Evolutionary conservation across 1,139 yeast genomes (phyloP).

Genomic region (Sugiyamaella xylanicola): DNA sequence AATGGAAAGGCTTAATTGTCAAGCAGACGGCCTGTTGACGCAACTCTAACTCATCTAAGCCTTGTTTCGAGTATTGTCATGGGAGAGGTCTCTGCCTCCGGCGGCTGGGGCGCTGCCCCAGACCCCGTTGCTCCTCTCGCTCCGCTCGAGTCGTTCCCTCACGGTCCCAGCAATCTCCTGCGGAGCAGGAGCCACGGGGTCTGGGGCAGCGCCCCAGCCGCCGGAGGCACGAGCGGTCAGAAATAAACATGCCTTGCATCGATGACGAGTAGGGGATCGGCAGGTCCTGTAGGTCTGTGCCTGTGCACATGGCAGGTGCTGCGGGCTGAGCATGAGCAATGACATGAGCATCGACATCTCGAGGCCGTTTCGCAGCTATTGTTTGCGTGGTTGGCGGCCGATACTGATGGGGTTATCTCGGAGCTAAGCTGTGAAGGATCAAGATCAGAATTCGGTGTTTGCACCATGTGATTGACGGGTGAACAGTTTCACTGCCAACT

Average conservation of each 20-base stretch:
- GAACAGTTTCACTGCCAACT: too few relatives aligned
- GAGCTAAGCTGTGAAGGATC: too few relatives aligned
- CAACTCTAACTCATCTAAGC: background rate
- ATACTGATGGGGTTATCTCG: too few relatives aligned
- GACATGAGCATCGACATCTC: too few relatives aligned
- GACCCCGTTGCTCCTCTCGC: background rate
- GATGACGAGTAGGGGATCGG: background rate
- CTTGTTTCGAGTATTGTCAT: background rate
- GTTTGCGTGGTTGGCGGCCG: too few relatives aligned
- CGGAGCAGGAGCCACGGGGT: background rate
- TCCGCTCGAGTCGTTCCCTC: background rate
- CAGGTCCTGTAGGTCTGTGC: background rate
- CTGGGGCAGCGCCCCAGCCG: background rate
- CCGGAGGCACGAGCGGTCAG: slow-evolving; percentile 2
- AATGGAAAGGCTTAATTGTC: too few relatives aligned
- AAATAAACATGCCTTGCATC: too few relatives aligned
- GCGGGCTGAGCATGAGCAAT: background rate
- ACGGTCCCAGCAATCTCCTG: background rate
- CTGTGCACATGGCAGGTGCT: background rate
- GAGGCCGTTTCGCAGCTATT: too few relatives aligned
- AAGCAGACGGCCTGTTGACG: background rate
- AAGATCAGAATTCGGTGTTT: too few relatives aligned
- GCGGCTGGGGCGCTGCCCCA: slow-evolving; percentile 1
- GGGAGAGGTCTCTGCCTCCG: background rate
- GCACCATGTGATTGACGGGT: too few relatives aligned